Evolutionary conservation across 2,329 filamentous ascomycete species (phyloP), one percentile per base, ranked within the genome.

Genomic region (Fusarium sp.): DNA sequence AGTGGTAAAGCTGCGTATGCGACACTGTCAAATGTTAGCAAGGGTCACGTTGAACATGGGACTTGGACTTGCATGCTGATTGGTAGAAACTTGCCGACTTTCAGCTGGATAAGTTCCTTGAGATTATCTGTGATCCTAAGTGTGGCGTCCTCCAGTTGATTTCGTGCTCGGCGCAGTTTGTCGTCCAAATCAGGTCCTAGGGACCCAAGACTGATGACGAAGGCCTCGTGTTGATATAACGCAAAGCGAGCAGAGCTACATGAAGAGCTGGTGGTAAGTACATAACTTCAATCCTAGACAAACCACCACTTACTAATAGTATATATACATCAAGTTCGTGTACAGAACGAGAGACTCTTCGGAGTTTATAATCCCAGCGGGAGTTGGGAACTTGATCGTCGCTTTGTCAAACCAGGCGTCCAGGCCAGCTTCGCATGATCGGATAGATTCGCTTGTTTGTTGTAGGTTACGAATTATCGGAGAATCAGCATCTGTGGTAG

Each of bases 291-390:
- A 9, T n/a, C 4, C 6, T 9, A 10, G 5, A 1, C 5, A 15
- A 0, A 11, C 3, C 14, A 11, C 3, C 10, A 42, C 66, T 45
- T 22, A 69, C 66, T 65, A 42, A 28, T 67, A 69, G 34, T 69
- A 69, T 10, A 69, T 69, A 10, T 69, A 67, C 56, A 67, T 55
- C 22, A 67, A 7, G 15, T 69, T 69, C 1, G 51, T 65, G 4
- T 57, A 69, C 3, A 69, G 1, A 17, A 64, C 44, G 0, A 69
- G 51, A 4, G 66, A 65, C 11, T 61, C 49, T 3, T 66, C 44
- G 0, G 21, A n/a, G 14, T 31, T 56, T 13, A 15, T 19, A 2
- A 67, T 65, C 3, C 62, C 53, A 4, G 57, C 62, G 1, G 57
- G 57, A 1, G 53, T 65, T 5, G 65, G 65, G n/a, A 67, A 67